Evolutionary conservation across 1,284 basidiomycete genomes (phyloP).

Genomic region (Heliocybe sulcata): DNA sequence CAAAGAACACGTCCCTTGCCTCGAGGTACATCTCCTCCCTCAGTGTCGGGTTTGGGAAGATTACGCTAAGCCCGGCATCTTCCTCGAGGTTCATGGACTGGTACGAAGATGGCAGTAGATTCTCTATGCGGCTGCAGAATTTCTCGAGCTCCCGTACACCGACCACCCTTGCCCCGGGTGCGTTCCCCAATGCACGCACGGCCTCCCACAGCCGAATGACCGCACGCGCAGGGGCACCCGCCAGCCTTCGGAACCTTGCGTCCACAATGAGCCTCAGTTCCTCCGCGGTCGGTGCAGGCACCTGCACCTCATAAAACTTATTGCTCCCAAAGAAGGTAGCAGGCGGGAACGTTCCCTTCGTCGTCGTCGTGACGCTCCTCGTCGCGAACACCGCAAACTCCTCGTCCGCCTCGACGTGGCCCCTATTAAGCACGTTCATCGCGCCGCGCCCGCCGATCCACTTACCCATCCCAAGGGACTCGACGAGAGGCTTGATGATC

Average conservation of each 20-base stretch:
- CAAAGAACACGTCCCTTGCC: slow-evolving; percentile 91
- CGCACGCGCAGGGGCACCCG: slow-evolving; percentile 34
- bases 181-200: slow-evolving; percentile 38
- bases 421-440: slow-evolving; percentile 65
- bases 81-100: slow-evolving; percentile 37
- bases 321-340: slow-evolving; percentile 78
- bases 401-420: slow-evolving; percentile 64
- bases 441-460: slow-evolving; percentile 71
- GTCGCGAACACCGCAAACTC: slow-evolving; percentile 81
- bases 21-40: slow-evolving; percentile 91
- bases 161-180: slow-evolving; percentile 49
- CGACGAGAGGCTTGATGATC: slow-evolving; percentile 75
- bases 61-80: slow-evolving; percentile 26
- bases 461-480: slow-evolving; percentile 70
- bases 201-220: slow-evolving; percentile 61
- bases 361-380: slow-evolving; percentile 47
- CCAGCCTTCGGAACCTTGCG: slow-evolving; percentile 57
- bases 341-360: slow-evolving; percentile 33
- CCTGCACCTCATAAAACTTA: slow-evolving; percentile 69
- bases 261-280: slow-evolving; percentile 71
- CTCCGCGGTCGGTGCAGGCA: slow-evolving; percentile 51
- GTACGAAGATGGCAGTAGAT: slow-evolving; percentile 44
- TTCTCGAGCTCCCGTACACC: slow-evolving; percentile 88
- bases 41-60: slow-evolving; percentile 71
- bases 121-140: slow-evolving; percentile 74